A percentile compares a stretch with the other conserved stretches of the same genome.
phyloP scores from a whole-genome alignment of 1,284 basidiomycete species.

The Abortiporus biennis region DNA sequence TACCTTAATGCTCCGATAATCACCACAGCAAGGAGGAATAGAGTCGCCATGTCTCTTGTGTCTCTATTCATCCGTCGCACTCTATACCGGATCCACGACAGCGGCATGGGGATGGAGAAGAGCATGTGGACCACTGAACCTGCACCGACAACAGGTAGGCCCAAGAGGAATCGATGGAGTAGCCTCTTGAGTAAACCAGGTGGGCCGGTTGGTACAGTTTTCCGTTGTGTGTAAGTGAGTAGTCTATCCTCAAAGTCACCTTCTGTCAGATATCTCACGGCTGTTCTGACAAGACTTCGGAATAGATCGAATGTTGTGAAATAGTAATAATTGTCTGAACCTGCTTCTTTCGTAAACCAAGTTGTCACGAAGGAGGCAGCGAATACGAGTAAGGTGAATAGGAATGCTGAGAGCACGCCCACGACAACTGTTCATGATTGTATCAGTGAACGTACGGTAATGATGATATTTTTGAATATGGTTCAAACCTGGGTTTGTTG shows the following conservation, averaged over 20 bases:
- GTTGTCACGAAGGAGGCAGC: conserved; percentile 66
- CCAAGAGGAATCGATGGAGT: conserved; percentile 62
- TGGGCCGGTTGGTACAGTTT: conserved; percentile 16
- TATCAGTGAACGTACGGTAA: too few species aligned
- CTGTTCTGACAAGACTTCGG: conserved; percentile 57
- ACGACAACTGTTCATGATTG: conserved; percentile 56
- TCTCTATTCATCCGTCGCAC: conserved; percentile 47
- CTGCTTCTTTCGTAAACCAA: conserved; percentile 49
- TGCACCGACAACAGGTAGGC: conserved; percentile 70
- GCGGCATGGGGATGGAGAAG: conserved; percentile 52
- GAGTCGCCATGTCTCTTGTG: conserved; percentile 51
- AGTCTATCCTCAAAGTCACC: conserved; percentile 38
- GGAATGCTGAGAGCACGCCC: conserved; percentile 52
- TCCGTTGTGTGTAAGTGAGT: conserved; percentile 14
- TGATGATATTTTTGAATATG: too few species aligned
- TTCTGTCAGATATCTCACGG: conserved; percentile 59
- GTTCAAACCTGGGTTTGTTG: conserved; percentile 60
- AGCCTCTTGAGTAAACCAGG: conserved; percentile 49
- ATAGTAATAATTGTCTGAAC: conserved; percentile 37
- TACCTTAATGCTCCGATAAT: conserved; percentile 60
- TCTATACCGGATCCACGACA: conserved; percentile 62
- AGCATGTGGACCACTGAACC: conserved; percentile 71
- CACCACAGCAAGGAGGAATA: conserved; percentile 59
- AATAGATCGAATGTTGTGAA: conserved; percentile 56
- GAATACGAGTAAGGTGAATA: conserved; percentile 66